Percentiles rank a stretch among this genome's conserved stretches.
phyloP scores from a whole-genome alignment of 805 yeast genomes.

The Scheffersomyces coipomensis region DNA sequence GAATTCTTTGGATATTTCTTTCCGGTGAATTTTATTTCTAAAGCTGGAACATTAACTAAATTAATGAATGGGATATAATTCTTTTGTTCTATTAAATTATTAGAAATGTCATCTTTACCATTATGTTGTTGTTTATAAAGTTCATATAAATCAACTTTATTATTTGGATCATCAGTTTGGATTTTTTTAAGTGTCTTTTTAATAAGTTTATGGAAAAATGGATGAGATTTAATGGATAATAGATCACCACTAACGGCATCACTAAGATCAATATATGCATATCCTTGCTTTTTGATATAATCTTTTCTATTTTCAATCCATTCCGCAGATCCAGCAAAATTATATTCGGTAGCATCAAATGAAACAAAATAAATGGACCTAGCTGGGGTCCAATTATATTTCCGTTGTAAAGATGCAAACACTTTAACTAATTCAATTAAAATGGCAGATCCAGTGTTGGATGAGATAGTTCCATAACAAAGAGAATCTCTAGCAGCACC shows the following conservation, averaged over 20 bases:
- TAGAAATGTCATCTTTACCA: constrained; percentile 22
- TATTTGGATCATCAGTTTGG: constrained; percentile 7
- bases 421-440: constrained; percentile 69
- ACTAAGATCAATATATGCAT: constrained; percentile 70
- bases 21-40: constrained; percentile 55
- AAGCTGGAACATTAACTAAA: constrained; percentile 64
- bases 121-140: constrained; percentile 21
- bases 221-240: constrained; percentile 61
- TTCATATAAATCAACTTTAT: constrained; percentile 21
- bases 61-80: constrained; percentile 70
- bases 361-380: constrained; percentile 81
- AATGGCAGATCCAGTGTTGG: constrained; percentile 73
- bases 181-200: constrained; percentile 37
- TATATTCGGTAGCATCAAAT: constrained; percentile 79
- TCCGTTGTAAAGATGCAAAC: constrained; percentile 60
- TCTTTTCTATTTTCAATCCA: constrained; percentile 61
- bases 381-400: constrained; percentile 77
- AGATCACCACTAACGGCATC: constrained; percentile 58
- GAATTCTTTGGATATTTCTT: constrained; percentile 48
- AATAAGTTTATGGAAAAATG: constrained; percentile 54
- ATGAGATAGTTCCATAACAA: constrained; percentile 69
- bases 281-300: constrained; percentile 57
- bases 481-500: constrained; percentile 83
- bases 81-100: constrained; percentile 43
- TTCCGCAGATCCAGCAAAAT: constrained; percentile 81